Conservation (phyloP, 2,329 filamentous ascomycete species). For the Penicillium frequentans region DNA sequence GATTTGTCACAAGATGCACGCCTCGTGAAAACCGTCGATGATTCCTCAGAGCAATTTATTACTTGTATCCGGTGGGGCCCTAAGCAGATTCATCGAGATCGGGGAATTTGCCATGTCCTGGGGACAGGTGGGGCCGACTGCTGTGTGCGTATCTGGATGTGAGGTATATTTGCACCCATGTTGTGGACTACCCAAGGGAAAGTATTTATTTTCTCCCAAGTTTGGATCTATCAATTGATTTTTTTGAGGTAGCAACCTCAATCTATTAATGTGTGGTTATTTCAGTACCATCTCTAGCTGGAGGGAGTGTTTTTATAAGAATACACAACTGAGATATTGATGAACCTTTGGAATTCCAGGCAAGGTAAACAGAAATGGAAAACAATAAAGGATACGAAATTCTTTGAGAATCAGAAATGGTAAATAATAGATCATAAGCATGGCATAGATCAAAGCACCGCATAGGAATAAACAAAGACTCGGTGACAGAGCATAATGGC, state of each 20-base stretch:
- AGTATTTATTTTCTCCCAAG: neutral
- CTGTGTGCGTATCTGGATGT: neutral
- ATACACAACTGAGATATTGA: too few species aligned
- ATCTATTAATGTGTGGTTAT: too few species aligned
- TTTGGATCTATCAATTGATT: too few species aligned
- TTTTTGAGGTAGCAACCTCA: too few species aligned
- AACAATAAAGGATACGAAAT: neutral
- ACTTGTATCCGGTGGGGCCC: constrained; percentile 86
- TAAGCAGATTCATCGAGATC: neutral
- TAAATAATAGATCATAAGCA: neutral
- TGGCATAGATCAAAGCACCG: neutral
- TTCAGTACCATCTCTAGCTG: too few species aligned
- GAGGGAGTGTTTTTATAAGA: too few species aligned
- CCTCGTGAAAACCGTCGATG: constrained; percentile 76
- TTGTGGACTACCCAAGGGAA: neutral
- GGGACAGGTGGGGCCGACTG: neutral
- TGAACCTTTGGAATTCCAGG: too few species aligned
- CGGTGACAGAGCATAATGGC: neutral
- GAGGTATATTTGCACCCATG: neutral
- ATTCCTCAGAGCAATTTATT: constrained; percentile 79
- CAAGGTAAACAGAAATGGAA: neutral
- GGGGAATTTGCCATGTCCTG: neutral
- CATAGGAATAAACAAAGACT: neutral
- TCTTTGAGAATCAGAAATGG: neutral
- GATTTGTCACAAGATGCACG: constrained; percentile 84